A percentile compares a stretch with the other conserved stretches of the same genome.
Evolutionary conservation across 2,329 filamentous ascomycete genomes (phyloP).

Genomic region (Talaromyces pinophilus): DNA sequence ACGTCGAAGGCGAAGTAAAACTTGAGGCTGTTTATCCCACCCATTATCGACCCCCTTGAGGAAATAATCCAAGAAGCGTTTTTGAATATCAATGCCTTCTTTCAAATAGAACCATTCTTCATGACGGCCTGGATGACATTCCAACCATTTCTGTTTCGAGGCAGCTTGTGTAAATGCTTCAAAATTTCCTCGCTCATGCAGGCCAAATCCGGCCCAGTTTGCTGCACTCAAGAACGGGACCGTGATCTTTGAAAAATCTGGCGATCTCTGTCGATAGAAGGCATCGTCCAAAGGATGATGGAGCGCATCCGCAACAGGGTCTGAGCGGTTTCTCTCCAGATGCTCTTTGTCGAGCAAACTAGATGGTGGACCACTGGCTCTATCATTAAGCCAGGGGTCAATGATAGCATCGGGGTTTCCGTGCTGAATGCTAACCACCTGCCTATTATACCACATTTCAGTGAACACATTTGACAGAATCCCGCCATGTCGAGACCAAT

Average conservation of each 20-base stretch:
- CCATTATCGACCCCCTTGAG: slow-evolving; percentile 4
- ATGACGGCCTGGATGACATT: neutral
- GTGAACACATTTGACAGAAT: slow-evolving; percentile 41
- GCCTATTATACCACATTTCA: slow-evolving; percentile 31
- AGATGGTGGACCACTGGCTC: slow-evolving; percentile 1
- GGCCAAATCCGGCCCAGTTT: slow-evolving; percentile 6
- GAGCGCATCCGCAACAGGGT: neutral
- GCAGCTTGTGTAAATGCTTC: slow-evolving; percentile 11
- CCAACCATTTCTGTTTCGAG: slow-evolving; percentile 3
- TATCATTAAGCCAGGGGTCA: slow-evolving; percentile 2
- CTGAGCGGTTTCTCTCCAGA: neutral
- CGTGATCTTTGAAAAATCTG: neutral
- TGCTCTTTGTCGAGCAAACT: neutral
- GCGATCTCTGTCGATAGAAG: neutral
- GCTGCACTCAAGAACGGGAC: neutral
- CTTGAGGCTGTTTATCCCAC: slow-evolving; percentile 1
- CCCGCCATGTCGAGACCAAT: slow-evolving; percentile 56
- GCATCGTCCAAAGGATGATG: neutral
- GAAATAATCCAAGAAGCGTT: slow-evolving; percentile 2
- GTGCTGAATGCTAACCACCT: slow-evolving; percentile 32
- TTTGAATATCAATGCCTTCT: slow-evolving; percentile 7
- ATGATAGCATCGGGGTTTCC: neutral
- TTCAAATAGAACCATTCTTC: slow-evolving; percentile 7
- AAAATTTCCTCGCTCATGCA: slow-evolving; percentile 5
- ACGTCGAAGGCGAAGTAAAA: neutral